Conservation (phyloP, 139 green algal species). For the Coelastrella sp. region DNA sequence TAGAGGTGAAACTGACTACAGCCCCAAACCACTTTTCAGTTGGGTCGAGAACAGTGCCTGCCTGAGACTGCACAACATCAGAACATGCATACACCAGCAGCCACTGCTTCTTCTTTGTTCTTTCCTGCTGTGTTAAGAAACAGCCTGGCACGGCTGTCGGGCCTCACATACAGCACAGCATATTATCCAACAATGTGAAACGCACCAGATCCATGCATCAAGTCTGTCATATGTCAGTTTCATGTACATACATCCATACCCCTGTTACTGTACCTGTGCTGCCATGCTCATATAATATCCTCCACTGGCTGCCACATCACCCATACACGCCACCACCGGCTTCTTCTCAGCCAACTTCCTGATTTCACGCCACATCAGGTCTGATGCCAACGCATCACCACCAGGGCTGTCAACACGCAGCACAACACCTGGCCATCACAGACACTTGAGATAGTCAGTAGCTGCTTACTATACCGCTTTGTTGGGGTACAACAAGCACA, state of each 20-base stretch:
- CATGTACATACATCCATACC: neutral
- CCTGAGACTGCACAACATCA: too few relatives aligned
- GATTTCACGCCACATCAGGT: constrained; percentile 98
- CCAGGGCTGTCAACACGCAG: constrained; percentile 92
- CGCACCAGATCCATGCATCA: neutral
- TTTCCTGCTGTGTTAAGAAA: too few relatives aligned
- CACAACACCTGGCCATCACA: constrained; percentile 70
- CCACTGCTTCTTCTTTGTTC: too few relatives aligned
- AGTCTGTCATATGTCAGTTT: neutral
- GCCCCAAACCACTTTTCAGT: too few relatives aligned
- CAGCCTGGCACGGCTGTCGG: too few relatives aligned
- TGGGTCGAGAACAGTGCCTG: too few relatives aligned
- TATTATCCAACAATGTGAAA: too few relatives aligned
- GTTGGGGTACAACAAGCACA: too few relatives aligned
- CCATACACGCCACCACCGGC: constrained; percentile 95
- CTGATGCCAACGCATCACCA: constrained; percentile 93
- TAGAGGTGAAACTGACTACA: too few relatives aligned
- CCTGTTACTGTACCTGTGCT: constrained; percentile 33
- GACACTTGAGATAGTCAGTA: too few relatives aligned
- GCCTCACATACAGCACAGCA: too few relatives aligned
- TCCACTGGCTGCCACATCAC: constrained; percentile 93
- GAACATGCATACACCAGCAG: too few relatives aligned
- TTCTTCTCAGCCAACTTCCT: constrained; percentile 80
- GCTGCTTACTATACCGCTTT: neutral
- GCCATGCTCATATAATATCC: constrained; percentile 98